Evolutionary conservation across 495 filamentous ascomycete species (phyloP), one percentile per base, ranked within the genome.

Genomic region (Neurospora africana): DNA sequence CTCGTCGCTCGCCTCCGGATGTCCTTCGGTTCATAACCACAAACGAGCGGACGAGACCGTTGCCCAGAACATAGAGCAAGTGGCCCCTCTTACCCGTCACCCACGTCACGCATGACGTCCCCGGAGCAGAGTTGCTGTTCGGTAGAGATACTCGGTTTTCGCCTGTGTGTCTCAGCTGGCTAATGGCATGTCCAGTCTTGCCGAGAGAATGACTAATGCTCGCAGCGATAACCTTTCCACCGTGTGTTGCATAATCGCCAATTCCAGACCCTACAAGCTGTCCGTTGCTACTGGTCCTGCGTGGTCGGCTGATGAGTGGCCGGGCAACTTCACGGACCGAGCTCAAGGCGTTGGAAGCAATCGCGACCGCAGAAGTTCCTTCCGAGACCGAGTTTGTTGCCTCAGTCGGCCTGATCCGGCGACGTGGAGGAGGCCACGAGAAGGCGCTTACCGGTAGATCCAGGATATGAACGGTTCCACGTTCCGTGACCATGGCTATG

Each of bases 391-490:
- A 70, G 11, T 77, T 72, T 53, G 82, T 83, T 35, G 76, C 78
- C n/a, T 85, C 81, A 27, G 83, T 78, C 23, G 83, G 76, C 21
- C 82, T 85, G 37, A 81, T 82, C 23, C 82, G 76, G 69, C 91
- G 90, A 65, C 91, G 92, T 71, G 90, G 89, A 58, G 94, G 94
- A 38, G 94, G 94, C 95, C 94, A 98, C 53, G 91, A 89, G 72
- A 93, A 94, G 4, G 93, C 92, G 69, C 87, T 91, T 35, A 88
- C 82, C n/a, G 93, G 92, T 67, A 98, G 82, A 75, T 97, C 92
- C 75, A 95, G 89, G 33, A 97, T 88, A 80, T 99, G 95, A 5
- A 97, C 89, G 3, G 95, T 99, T n/a, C 95, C 93, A 74, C 92
- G 91, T 72, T 95, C 91, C 11, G 95, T 98, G 65, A 97, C 87